phyloP scores from a whole-genome alignment of 1,139 yeast genomes.

The Debaryomyces psychrophilus region DNA sequence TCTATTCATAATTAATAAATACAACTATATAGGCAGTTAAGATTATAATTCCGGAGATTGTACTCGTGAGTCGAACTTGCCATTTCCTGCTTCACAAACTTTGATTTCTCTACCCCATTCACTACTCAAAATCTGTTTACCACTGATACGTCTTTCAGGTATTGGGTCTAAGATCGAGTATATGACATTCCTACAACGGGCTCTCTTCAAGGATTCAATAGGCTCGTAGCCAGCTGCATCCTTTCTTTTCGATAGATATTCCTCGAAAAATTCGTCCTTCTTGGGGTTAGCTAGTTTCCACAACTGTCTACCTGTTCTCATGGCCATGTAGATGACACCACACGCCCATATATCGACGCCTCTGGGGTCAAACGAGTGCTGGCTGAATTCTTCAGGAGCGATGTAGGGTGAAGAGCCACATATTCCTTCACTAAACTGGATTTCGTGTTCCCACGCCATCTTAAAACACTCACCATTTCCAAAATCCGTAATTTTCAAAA shows the following conservation, averaged over 20 bases:
- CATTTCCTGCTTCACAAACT: slow-evolving; percentile 71
- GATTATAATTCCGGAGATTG: not conserved
- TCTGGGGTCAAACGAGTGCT: slow-evolving; percentile 81
- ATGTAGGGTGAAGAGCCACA: slow-evolving; percentile 92
- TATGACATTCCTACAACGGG: slow-evolving; percentile 87
- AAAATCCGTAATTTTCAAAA: slow-evolving; percentile 87
- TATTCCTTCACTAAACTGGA: slow-evolving; percentile 81
- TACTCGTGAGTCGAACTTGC: slow-evolving; percentile 7
- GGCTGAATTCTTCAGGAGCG: slow-evolving; percentile 91
- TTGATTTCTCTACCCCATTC: slow-evolving; percentile 94
- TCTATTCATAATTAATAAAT: slow-evolving; percentile 1
- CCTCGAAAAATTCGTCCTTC: slow-evolving; percentile 78
- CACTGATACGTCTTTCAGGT: slow-evolving; percentile 83
- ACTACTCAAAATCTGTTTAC: slow-evolving; percentile 82
- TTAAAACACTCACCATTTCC: slow-evolving; percentile 95
- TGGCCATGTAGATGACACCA: slow-evolving; percentile 97
- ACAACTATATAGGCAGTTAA: not conserved
- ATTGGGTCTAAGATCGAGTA: slow-evolving; percentile 91
- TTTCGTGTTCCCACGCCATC: slow-evolving; percentile 94
- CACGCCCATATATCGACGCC: slow-evolving; percentile 96
- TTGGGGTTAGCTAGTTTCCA: slow-evolving; percentile 82
- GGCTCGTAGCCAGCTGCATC: slow-evolving; percentile 89
- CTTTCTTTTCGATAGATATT: slow-evolving; percentile 74
- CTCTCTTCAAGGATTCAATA: slow-evolving; percentile 77
- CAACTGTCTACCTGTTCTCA: slow-evolving; percentile 93